phyloP scores from a whole-genome alignment of 306 rosid genomes.

The Pterocarpus macrocarpus region DNA sequence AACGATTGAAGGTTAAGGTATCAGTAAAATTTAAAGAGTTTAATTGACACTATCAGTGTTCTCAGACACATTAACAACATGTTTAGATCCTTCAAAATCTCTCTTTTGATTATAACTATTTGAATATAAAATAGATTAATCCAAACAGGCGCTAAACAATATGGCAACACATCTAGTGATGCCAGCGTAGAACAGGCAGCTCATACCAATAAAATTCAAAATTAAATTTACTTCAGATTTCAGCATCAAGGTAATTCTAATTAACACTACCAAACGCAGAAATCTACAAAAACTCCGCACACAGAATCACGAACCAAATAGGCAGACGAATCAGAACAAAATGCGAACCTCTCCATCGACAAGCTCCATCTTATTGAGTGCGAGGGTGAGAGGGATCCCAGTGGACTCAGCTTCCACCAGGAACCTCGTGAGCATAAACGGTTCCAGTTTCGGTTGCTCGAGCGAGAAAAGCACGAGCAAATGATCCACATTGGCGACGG shows the following conservation, averaged over 20 bases:
- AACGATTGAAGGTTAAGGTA: background rate
- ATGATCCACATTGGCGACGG: constrained; percentile 88
- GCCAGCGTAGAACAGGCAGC: no score
- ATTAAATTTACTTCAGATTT: no score
- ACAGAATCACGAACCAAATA: background rate
- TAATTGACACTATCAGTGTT: no score
- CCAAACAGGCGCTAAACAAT: no score
- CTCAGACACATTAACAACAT: no score
- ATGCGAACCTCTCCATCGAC: constrained; percentile 78
- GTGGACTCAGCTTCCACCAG: constrained; percentile 89
- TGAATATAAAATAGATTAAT: background rate
- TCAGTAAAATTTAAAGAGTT: background rate
- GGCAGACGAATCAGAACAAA: background rate
- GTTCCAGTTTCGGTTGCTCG: constrained; percentile 79
- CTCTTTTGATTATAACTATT: background rate
- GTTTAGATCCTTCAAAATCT: background rate
- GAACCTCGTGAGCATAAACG: constrained; percentile 81
- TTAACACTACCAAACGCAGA: no score
- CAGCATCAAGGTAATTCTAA: no score
- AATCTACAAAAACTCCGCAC: background rate
- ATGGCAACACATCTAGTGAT: no score
- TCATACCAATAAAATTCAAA: no score
- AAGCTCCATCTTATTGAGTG: constrained; percentile 80
- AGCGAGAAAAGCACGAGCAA: constrained; percentile 83
- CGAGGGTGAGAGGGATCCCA: constrained; percentile 80